Conservation (phyloP, 192 early-diverging fungal genomes). For the Coemansia furcata region DNA sequence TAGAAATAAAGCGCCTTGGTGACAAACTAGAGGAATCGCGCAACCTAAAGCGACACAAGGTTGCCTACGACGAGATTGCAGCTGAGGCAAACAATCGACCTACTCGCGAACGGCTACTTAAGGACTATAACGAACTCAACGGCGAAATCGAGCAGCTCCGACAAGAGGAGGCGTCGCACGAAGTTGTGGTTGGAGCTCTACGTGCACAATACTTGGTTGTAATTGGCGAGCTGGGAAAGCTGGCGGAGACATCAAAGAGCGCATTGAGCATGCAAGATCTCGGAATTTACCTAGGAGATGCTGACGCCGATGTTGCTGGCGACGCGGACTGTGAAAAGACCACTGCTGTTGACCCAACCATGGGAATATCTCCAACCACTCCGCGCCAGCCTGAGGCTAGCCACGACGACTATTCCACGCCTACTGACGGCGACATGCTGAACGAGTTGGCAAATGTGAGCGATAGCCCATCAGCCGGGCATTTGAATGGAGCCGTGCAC, state of each 20-base stretch:
- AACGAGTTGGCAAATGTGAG: slow-evolving; percentile 12
- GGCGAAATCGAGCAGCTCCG: slow-evolving; percentile 35
- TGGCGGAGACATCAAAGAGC: slow-evolving; percentile 36
- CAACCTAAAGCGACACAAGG: slow-evolving; percentile 46
- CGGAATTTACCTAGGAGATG: slow-evolving; percentile 38
- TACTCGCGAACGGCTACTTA: slow-evolving; percentile 17
- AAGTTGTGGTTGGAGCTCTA: slow-evolving; percentile 21
- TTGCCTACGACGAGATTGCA: slow-evolving; percentile 51
- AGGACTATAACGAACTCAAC: slow-evolving; percentile 27
- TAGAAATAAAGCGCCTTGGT: slow-evolving; percentile 22
- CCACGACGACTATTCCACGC: slow-evolving; percentile 27
- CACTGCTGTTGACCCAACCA: slow-evolving; percentile 2
- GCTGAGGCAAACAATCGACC: slow-evolving; percentile 35
- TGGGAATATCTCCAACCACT: slow-evolving; percentile 28
- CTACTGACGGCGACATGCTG: slow-evolving; percentile 12
- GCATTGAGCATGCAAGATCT: slow-evolving; percentile 47
- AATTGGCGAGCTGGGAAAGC: slow-evolving; percentile 22
- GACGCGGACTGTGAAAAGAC: slow-evolving; percentile 14
- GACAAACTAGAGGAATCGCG: slow-evolving; percentile 44
- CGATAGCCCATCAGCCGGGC: not conserved
- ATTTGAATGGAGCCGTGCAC: not conserved
- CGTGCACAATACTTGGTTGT: slow-evolving; percentile 32
- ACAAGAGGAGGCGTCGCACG: slow-evolving; percentile 35
- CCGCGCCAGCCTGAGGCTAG: slow-evolving; percentile 11
- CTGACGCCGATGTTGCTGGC: slow-evolving; percentile 1